Percentiles rank a stretch among this genome's conserved stretches.
These are phyloP conservation scores for Neurospora sp. DNA, from an alignment of 495 filamentous ascomycete species.

Conservation along the genomic window DNA sequence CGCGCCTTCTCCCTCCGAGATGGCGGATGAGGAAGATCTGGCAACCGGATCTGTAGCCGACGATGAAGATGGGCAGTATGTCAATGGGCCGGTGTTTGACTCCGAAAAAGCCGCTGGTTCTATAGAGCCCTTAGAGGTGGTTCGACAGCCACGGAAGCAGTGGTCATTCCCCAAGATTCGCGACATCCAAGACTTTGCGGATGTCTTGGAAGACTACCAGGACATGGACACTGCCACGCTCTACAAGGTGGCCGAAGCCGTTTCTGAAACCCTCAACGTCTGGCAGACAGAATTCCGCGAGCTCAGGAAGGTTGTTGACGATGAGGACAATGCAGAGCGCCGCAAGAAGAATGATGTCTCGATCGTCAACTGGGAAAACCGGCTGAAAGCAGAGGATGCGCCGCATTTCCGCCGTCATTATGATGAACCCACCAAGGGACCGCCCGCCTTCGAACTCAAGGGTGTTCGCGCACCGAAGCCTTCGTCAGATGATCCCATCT, in stretches of 20 bases:
- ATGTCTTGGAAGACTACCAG: conserved; percentile 24
- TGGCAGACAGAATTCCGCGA: conserved; percentile 58
- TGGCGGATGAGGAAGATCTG: conserved; percentile 9
- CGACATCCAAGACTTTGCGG: conserved; percentile 23
- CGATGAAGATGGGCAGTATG: conserved; percentile 14
- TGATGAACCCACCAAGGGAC: conserved; percentile 22
- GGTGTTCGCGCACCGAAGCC: conserved; percentile 30
- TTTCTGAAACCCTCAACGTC: conserved; percentile 40
- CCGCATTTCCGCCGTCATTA: conserved; percentile 17
- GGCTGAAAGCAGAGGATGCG: conserved; percentile 21
- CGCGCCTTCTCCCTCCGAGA: conserved; percentile 15
- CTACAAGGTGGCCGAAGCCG: conserved; percentile 42
- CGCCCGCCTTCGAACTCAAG: conserved; percentile 27
- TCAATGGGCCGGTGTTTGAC: conserved; percentile 1
- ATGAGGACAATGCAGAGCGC: conserved; percentile 36
- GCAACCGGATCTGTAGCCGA: conserved; percentile 9
- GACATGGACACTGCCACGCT: conserved; percentile 38
- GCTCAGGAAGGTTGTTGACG: conserved; percentile 47
- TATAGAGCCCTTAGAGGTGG: conserved; percentile 16
- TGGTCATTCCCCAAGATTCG: conserved; percentile 28
- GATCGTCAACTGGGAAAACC: conserved; percentile 25
- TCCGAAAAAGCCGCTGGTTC: conserved; percentile 8
- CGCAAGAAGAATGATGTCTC: conserved; percentile 28
- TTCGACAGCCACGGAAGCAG: conserved; percentile 12
- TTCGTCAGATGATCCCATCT: conserved; percentile 18